Base-by-base conservation (phyloP, 768 basidiomycete species). In the Mycena filopes region DNA sequence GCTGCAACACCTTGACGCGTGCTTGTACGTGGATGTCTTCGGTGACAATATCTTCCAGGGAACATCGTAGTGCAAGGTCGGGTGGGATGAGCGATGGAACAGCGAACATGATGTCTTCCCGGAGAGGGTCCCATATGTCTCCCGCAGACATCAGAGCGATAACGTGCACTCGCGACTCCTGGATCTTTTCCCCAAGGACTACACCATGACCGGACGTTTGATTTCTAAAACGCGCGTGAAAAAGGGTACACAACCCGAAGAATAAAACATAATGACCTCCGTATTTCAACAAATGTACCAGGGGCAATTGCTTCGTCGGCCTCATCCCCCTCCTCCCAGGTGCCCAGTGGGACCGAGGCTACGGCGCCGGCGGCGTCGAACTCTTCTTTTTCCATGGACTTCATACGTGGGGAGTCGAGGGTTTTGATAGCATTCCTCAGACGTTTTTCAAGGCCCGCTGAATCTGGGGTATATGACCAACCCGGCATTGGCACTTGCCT, bases 1-100 rank as follows among this genome's bases (percentile, higher is more conserved):
- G 80, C 70, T 82, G 86, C 26, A 93, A 81, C 21, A 90, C 83
- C 56, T 87, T 82, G 4, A 93, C 82, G 3, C 95, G 84, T 3
- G 94, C 93, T 28, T 79, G 77, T 50, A 84, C 74, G 63, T 90
- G 77, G 7, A 69, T 67, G 18, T 71, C 70, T 29, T 73, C 78
- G 10, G 53, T 45, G 0, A 84, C 74, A 25, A 73, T 58, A 0
- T 67, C 68, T 1, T 70, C 61, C 1, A 45, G 43, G 1, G 89
- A 88, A 70, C 89, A 90, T 33, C 86, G 81, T 38, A 67, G 67
- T 0, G 82, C 78, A 10, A 88, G 78, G 63, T 85, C 80, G 43
- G 64, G 54, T 16, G 84, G 72, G 26, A 87, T 77, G 70, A 90
- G 81, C n/a, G 77, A 75, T 0, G 90, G 90, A n/a, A 92, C 77